These are phyloP conservation scores for Calonectria montana DNA, from an alignment of 2,329 filamentous ascomycete species.

Conservation along the genomic window DNA sequence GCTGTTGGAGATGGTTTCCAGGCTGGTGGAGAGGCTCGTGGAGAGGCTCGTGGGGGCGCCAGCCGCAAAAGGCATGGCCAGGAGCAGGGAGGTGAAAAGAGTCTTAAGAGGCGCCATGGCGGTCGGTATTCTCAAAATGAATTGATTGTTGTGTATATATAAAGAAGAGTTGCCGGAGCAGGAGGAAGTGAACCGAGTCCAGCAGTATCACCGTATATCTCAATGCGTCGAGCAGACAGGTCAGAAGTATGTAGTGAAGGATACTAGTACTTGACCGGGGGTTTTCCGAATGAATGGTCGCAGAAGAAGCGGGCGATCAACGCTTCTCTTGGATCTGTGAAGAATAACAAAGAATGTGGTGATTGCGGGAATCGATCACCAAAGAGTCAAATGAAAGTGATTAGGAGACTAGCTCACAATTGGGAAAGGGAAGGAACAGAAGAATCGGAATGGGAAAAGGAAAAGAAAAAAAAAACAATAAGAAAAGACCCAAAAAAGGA, in stretches of 20 bases:
- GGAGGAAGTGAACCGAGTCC: conserved; percentile 43
- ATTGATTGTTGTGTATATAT: conserved; percentile 2
- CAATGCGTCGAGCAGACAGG: conserved; percentile 33
- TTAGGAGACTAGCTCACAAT: conserved; percentile 42
- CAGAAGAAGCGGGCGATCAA: conserved; percentile 46
- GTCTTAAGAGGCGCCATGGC: conserved; percentile 43
- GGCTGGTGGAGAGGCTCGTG: conserved; percentile 3
- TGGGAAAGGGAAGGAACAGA: conserved; percentile 32
- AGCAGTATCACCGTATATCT: conserved; percentile 42
- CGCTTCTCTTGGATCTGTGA: conserved; percentile 44
- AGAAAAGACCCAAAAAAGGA: conserved; percentile 38
- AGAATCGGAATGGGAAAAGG: conserved; percentile 33
- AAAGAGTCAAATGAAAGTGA: conserved; percentile 39
- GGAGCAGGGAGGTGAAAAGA: conserved; percentile 39
- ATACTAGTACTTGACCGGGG: conserved; percentile 24
- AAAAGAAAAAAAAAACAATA: conserved; percentile 37
- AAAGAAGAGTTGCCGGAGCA: conserved; percentile 25
- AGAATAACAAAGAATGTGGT: conserved; percentile 26
- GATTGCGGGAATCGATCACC: conserved; percentile 29
- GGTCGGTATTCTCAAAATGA: conserved; percentile 20
- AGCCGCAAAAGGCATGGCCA: conserved; percentile 41
- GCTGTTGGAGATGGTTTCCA: conserved; percentile 10
- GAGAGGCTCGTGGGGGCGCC: conserved; percentile 39
- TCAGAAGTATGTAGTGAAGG: conserved; percentile 23
- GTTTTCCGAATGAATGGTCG: conserved; percentile 33